These are phyloP conservation scores for Fusarium papillatum DNA, from an alignment of 2,329 filamentous ascomycete species.

Conservation along the genomic window DNA sequence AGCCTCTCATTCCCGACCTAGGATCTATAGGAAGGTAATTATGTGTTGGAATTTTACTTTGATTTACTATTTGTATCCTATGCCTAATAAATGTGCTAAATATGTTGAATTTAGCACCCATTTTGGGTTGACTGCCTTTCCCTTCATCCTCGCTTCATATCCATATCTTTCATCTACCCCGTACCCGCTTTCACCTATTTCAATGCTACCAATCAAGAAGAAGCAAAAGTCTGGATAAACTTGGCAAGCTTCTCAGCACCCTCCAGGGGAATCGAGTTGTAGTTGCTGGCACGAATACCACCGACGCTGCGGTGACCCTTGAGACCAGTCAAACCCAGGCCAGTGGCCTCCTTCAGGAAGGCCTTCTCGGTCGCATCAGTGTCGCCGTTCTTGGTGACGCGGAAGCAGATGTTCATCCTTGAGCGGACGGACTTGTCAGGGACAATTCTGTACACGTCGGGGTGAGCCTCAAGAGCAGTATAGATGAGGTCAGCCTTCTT, in stretches of 20 bases:
- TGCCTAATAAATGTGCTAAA: constrained; percentile 6
- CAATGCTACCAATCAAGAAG: not conserved
- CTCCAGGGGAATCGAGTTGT: constrained; percentile 83
- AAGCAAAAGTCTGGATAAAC: constrained; percentile 71
- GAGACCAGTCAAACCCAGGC: constrained; percentile 79
- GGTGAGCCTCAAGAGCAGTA: constrained; percentile 78
- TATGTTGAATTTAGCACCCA: constrained; percentile 41
- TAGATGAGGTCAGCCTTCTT: constrained; percentile 87
- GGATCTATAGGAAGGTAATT: not conserved
- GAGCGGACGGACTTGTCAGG: constrained; percentile 83
- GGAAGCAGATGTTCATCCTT: constrained; percentile 96
- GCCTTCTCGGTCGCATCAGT: constrained; percentile 80
- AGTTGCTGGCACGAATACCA: constrained; percentile 84
- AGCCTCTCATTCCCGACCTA: not conserved
- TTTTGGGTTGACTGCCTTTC: constrained; percentile 17
- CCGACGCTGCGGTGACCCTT: constrained; percentile 88
- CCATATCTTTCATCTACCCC: not conserved
- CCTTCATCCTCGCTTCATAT: not conserved
- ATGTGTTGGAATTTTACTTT: not conserved
- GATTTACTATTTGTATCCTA: constrained; percentile 1
- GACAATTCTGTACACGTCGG: constrained; percentile 81
- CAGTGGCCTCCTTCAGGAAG: constrained; percentile 82
- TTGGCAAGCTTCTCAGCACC: constrained; percentile 76
- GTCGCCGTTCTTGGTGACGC: constrained; percentile 72
- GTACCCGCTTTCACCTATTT: not conserved